Conservation (phyloP, 805 yeast species). For the Cyberlindnera saturnus region DNA sequence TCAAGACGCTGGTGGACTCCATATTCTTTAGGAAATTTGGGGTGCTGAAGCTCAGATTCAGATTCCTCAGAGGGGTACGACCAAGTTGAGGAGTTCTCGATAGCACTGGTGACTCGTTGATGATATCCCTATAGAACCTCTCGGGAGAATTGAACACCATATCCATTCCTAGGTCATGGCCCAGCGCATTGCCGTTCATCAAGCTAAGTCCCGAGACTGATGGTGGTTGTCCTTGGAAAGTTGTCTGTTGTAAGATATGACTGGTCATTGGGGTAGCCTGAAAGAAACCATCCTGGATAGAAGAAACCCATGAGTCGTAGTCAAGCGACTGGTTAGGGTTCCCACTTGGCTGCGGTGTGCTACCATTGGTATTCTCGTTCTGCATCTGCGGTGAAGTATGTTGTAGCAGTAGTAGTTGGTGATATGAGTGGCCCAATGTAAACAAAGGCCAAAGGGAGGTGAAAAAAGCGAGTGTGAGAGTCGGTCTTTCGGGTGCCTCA, state of each 20-base stretch:
- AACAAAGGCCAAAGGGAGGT: too few species aligned
- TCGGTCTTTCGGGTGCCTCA: too few species aligned
- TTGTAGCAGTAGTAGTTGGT: too few species aligned
- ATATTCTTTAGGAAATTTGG: conserved; percentile 22
- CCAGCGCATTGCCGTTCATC: conserved; percentile 1
- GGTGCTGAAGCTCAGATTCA: conserved; percentile 18
- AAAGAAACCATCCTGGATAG: conserved; percentile 22
- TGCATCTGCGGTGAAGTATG: too few species aligned
- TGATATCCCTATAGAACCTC: conserved; percentile 22
- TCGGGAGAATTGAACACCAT: conserved; percentile 21
- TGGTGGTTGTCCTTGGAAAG: not conserved
- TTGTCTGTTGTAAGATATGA: conserved; percentile 15
- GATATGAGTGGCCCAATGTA: too few species aligned
- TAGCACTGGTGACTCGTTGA: conserved; percentile 22
- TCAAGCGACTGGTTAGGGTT: conserved; percentile 16
- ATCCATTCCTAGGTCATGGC: conserved; percentile 4
- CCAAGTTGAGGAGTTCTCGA: conserved; percentile 21
- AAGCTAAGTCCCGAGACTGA: too few species aligned
- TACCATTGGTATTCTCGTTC: not conserved
- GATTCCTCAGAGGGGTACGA: conserved; percentile 21
- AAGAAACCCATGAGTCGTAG: conserved; percentile 24
- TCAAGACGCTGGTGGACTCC: conserved; percentile 5
- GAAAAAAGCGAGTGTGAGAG: too few species aligned
- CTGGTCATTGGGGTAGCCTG: conserved; percentile 22
- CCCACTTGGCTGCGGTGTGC: not conserved